Evolutionary conservation across 805 yeast genomes (phyloP).

Genomic region (Metschnikowia picachoensis): DNA sequence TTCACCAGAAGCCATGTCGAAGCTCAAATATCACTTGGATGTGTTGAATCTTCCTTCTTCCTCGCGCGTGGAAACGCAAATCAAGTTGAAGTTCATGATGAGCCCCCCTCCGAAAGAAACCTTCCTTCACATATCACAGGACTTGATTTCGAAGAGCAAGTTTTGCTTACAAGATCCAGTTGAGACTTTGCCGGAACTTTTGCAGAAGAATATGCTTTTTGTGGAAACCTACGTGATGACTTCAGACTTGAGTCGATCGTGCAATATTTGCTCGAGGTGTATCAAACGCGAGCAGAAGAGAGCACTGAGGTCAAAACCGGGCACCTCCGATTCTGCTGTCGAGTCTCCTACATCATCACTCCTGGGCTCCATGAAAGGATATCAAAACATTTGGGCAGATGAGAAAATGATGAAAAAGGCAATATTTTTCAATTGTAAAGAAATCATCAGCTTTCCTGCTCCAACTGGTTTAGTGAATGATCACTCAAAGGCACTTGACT

Average conservation of each 20-base stretch:
- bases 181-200: slow-evolving; percentile 36
- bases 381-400: slow-evolving; percentile 72
- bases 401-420: slow-evolving; percentile 74
- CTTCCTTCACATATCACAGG: slow-evolving; percentile 77
- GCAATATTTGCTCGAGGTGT: slow-evolving; percentile 84
- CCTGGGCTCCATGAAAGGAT: slow-evolving; percentile 36
- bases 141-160: slow-evolving; percentile 83
- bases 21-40: slow-evolving; percentile 46
- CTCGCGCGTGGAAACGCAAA: slow-evolving; percentile 95
- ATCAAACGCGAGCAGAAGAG: slow-evolving; percentile 90
- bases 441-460: slow-evolving; percentile 69
- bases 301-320: slow-evolving; percentile 82
- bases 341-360: slow-evolving; percentile 14
- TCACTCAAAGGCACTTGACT: slow-evolving; percentile 39
- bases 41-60: slow-evolving; percentile 67
- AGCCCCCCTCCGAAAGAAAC: slow-evolving; percentile 75
- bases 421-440: slow-evolving; percentile 86
- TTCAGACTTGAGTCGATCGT: slow-evolving; percentile 44
- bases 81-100: slow-evolving; percentile 65
- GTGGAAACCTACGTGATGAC: slow-evolving; percentile 81
- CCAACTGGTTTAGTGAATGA: slow-evolving; percentile 42
- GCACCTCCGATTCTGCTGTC: slow-evolving; percentile 7
- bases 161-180: slow-evolving; percentile 58
- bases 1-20: slow-evolving; percentile 30
- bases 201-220: slow-evolving; percentile 53